A percentile compares a stretch with the other conserved stretches of the same genome.
Evolutionary conservation across 768 basidiomycete species (phyloP).

Genomic region (Trametes villosa): DNA sequence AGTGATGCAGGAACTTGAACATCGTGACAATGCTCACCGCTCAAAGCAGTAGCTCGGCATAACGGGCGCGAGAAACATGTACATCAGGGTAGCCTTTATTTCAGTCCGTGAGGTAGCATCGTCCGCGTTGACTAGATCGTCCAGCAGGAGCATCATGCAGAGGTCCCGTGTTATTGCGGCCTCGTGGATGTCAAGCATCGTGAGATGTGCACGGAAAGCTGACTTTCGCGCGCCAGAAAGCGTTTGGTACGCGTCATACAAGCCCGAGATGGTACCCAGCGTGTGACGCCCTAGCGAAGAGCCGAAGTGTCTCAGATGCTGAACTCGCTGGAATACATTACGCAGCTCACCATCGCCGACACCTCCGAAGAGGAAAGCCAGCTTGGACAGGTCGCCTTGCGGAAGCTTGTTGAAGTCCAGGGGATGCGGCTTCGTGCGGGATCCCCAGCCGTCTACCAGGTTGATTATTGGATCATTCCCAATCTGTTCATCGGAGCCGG

Average conservation of each 20-base stretch:
- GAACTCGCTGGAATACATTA: no score
- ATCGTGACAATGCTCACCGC: not conserved
- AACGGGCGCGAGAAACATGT: not conserved
- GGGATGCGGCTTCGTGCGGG: not conserved
- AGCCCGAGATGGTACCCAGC: conserved; percentile 16
- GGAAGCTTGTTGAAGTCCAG: conserved; percentile 3
- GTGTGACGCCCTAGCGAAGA: conserved; percentile 8
- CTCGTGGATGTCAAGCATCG: conserved; percentile 24
- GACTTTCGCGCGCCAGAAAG: not conserved
- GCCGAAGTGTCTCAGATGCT: not conserved
- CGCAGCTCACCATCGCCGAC: conserved; percentile 26
- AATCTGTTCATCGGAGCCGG: conserved; percentile 4
- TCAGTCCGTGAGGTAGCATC: not conserved
- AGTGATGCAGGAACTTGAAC: not conserved
- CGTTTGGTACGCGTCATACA: conserved; percentile 7
- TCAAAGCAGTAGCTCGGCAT: conserved; percentile 11
- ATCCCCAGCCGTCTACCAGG: conserved; percentile 4
- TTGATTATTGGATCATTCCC: conserved; percentile 20
- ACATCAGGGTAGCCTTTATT: conserved; percentile 10
- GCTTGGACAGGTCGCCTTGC: not conserved
- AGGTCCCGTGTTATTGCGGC: conserved; percentile 21
- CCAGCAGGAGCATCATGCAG: conserved; percentile 20
- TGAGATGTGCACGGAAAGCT: conserved; percentile 13
- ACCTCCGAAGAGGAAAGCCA: conserved; percentile 25
- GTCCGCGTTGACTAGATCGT: conserved; percentile 1